Evolutionary conservation across 169 alveolate genomes (phyloP).

Genomic region (Perkinsus olseni): DNA sequence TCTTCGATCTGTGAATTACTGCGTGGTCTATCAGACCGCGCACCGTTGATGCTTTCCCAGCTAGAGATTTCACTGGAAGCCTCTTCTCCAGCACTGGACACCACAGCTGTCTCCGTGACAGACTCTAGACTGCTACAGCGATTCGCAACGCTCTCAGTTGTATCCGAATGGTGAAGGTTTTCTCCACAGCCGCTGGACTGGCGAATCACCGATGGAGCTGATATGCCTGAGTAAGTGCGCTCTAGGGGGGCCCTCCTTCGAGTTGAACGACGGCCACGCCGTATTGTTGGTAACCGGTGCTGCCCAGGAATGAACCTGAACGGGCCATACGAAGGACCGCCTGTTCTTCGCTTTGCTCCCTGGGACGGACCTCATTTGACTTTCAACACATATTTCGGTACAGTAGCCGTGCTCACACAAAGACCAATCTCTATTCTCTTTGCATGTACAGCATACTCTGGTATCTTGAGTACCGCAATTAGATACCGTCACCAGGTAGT

Average conservation of each 20-base stretch:
- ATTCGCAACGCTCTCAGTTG: background rate
- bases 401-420: background rate
- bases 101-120: no score
- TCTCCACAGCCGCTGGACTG: background rate
- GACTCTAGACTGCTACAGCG: no score
- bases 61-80: no score
- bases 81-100: no score
- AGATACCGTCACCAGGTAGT: background rate
- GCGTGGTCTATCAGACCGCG: no score
- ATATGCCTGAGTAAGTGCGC: background rate
- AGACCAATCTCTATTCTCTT: background rate
- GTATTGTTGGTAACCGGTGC: background rate
- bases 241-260: background rate
- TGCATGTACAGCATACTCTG: background rate
- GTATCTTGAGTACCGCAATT: background rate
- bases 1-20: no score
- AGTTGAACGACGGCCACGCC: background rate
- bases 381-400: background rate
- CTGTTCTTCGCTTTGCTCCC: background rate
- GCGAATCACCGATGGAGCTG: background rate
- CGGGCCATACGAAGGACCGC: background rate
- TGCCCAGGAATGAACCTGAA: background rate
- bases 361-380: background rate
- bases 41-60: no score
- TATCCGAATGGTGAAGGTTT: background rate